Percentiles rank a stretch among this genome's conserved stretches.
phyloP scores from a whole-genome alignment of 1,284 basidiomycete species.

The Rhodotorula sp. region DNA sequence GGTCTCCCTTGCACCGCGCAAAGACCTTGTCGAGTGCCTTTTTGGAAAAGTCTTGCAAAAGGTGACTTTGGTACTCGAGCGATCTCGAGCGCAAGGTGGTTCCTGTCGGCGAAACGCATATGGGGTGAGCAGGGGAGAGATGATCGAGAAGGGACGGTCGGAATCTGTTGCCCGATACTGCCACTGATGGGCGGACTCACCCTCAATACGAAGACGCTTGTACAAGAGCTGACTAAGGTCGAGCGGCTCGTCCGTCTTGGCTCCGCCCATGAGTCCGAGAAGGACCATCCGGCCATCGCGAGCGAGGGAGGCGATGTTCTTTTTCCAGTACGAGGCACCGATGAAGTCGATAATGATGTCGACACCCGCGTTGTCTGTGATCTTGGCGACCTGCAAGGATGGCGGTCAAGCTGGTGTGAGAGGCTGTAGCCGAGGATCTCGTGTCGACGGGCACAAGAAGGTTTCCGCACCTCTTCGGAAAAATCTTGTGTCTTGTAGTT shows the following conservation, averaged over 20 bases:
- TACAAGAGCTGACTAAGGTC: slow-evolving; percentile 68
- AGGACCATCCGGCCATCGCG: slow-evolving; percentile 54
- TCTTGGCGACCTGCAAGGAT: slow-evolving; percentile 1
- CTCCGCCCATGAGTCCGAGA: slow-evolving; percentile 55
- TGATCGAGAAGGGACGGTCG: too few relatives aligned
- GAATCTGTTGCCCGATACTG: too few relatives aligned
- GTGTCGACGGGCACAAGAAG: slow-evolving; percentile 45
- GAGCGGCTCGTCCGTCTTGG: slow-evolving; percentile 59
- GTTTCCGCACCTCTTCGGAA: slow-evolving; percentile 53
- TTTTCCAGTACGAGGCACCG: slow-evolving; percentile 74
- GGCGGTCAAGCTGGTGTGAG: neutral
- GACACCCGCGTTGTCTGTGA: slow-evolving; percentile 57
- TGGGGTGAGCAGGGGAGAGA: neutral
- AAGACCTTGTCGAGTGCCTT: slow-evolving; percentile 63
- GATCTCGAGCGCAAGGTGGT: slow-evolving; percentile 79
- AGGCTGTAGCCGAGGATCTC: neutral
- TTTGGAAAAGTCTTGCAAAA: slow-evolving; percentile 65
- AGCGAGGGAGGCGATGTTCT: slow-evolving; percentile 70
- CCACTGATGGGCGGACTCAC: neutral
- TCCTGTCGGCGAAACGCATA: slow-evolving; percentile 46
- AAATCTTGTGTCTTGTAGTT: slow-evolving; percentile 70
- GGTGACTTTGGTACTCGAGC: slow-evolving; percentile 72
- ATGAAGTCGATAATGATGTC: slow-evolving; percentile 85
- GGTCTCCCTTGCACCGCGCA: slow-evolving; percentile 46
- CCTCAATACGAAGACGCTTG: slow-evolving; percentile 86